Percentiles rank a stretch among this genome's conserved stretches.
Conservation (phyloP, 176 grass and related monocot species). For the Coix lacrymajobi region DNA sequence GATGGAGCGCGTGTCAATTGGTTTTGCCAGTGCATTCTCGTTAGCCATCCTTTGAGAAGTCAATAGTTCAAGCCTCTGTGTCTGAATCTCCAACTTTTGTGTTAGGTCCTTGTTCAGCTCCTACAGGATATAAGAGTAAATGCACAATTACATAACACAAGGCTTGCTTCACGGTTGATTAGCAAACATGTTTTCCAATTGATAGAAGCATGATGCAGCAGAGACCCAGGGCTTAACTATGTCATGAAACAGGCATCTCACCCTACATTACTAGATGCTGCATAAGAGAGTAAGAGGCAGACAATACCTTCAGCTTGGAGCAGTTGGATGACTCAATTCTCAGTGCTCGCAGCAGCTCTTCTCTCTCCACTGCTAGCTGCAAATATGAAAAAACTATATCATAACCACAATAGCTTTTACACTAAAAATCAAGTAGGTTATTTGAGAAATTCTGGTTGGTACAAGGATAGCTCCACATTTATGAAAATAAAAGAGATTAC, state of each 20-base stretch:
- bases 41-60: conserved; percentile 72
- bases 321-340: conserved; percentile 98
- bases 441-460: not conserved
- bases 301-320: conserved; percentile 85
- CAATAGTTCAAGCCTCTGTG: conserved; percentile 82
- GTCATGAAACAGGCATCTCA: not conserved
- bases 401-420: conserved; percentile 9
- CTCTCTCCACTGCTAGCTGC: conserved; percentile 97
- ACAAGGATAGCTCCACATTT: not conserved
- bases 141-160: conserved; percentile 12
- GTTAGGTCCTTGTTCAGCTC: conserved; percentile 90
- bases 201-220: not conserved
- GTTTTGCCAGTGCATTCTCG: conserved; percentile 54
- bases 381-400: conserved; percentile 5
- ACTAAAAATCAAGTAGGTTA: conserved; percentile 14
- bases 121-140: conserved; percentile 39
- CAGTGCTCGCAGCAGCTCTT: conserved; percentile 70
- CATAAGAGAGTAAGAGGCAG: conserved; percentile 7
- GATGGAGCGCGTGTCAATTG: conserved; percentile 44
- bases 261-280: not conserved
- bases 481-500: conserved; percentile 34
- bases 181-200: conserved; percentile 2
- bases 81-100: conserved; percentile 92
- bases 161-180: not conserved
- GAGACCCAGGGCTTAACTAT: conserved; percentile 4